Percentiles rank a stretch among this genome's conserved stretches.
These are phyloP conservation scores for Eucalyptus victrix DNA, from an alignment of 345 rosid genomes.

Conservation along the genomic window DNA sequence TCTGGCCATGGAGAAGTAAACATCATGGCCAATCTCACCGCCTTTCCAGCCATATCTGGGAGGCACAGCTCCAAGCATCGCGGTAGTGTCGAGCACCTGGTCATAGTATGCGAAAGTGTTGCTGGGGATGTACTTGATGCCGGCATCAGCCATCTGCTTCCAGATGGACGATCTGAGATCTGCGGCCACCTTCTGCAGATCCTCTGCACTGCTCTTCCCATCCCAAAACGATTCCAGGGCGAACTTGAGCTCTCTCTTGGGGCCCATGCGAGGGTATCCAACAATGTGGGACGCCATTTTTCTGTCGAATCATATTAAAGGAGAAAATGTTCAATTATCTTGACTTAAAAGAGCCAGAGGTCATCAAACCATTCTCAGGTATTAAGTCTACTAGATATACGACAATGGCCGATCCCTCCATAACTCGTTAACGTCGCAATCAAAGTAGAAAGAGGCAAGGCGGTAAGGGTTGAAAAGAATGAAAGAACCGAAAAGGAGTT, in stretches of 20 bases:
- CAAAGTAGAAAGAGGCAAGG: not conserved
- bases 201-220: slow-evolving; percentile 82
- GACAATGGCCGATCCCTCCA: not conserved
- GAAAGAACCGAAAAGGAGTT: not conserved
- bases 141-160: slow-evolving; percentile 83
- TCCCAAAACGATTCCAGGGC: slow-evolving; percentile 99
- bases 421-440: not conserved
- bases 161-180: slow-evolving; percentile 87
- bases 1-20: slow-evolving; percentile 96
- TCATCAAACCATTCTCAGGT: not conserved
- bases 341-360: not conserved
- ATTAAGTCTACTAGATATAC: not conserved
- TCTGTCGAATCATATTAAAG: slow-evolving; percentile 1
- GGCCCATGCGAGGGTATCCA: slow-evolving; percentile 99
- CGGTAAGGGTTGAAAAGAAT: not conserved
- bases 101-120: slow-evolving; percentile 92
- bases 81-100: slow-evolving; percentile 84
- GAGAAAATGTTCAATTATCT: not conserved
- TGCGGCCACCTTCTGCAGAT: slow-evolving; percentile 75
- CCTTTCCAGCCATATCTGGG: slow-evolving; percentile 67
- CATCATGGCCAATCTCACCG: slow-evolving; percentile 80
- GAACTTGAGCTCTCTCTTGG: slow-evolving; percentile 96
- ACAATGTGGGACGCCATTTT: slow-evolving; percentile 94
- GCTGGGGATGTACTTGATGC: slow-evolving; percentile 93
- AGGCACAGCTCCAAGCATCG: slow-evolving; percentile 97